Percentiles rank a stretch among this genome's conserved stretches.
phyloP scores from a whole-genome alignment of 2,329 filamentous ascomycete species.

The Cladophialophora yegresii region DNA sequence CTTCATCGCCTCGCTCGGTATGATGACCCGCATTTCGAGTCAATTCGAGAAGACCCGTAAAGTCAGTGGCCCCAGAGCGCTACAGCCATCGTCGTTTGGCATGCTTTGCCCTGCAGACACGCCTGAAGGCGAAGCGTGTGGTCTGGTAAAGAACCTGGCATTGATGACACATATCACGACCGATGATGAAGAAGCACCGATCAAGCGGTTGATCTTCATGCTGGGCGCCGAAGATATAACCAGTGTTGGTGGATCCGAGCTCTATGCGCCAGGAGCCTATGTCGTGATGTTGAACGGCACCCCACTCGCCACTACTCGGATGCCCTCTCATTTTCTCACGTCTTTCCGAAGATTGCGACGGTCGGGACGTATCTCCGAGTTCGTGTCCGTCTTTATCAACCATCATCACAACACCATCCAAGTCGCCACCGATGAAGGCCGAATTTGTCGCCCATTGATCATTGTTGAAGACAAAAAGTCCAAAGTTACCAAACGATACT shows the following conservation, averaged over 20 bases:
- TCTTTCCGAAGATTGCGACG: conserved; percentile 84
- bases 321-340: conserved; percentile 81
- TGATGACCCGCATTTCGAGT: conserved; percentile 99
- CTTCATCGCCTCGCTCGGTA: conserved; percentile 93
- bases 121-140: conserved; percentile 96
- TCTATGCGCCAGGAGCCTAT: conserved; percentile 81
- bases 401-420: conserved; percentile 88
- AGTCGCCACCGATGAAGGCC: conserved; percentile 93
- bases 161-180: conserved; percentile 99
- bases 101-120: conserved; percentile 98
- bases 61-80: conserved; percentile 88
- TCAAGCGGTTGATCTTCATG: conserved; percentile 81
- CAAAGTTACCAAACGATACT: conserved; percentile 74
- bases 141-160: conserved; percentile 95
- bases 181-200: conserved; percentile 87
- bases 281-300: conserved; percentile 96
- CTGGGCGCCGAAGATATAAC: conserved; percentile 82
- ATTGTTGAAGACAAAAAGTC: conserved; percentile 87
- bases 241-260: conserved; percentile 77
- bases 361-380: conserved; percentile 89
- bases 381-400: conserved; percentile 95
- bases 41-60: conserved; percentile 99
- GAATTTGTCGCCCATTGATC: conserved; percentile 93
- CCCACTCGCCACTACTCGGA: conserved; percentile 80
- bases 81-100: conserved; percentile 96